These are phyloP conservation scores for Hibiscus mutabilis DNA, from an alignment of 345 rosid species.

Conservation along the genomic window DNA sequence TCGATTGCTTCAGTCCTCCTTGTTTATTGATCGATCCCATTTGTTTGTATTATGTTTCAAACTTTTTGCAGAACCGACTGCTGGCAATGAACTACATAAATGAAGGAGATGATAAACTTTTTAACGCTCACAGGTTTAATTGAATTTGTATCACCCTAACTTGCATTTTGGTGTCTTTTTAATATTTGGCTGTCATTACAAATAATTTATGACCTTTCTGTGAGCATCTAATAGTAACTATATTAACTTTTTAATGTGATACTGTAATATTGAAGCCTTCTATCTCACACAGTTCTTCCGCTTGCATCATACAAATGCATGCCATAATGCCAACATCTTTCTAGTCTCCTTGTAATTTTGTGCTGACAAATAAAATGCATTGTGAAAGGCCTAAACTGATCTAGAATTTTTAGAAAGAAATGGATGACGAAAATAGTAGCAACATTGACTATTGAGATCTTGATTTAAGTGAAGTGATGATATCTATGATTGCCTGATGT, in stretches of 20 bases:
- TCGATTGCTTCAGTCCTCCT: neutral
- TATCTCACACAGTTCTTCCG: neutral
- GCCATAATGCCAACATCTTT: neutral
- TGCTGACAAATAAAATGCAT: neutral
- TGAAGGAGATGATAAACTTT: constrained; percentile 91
- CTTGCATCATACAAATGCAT: neutral
- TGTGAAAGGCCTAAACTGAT: neutral
- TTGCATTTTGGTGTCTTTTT: neutral
- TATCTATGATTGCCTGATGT: neutral
- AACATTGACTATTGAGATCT: neutral
- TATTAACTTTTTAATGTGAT: neutral
- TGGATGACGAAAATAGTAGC: neutral
- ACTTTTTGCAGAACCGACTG: constrained; percentile 73
- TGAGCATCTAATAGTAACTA: neutral
- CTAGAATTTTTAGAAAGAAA: neutral
- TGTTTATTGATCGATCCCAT: neutral
- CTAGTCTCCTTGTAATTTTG: neutral
- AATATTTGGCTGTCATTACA: neutral
- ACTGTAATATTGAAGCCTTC: neutral
- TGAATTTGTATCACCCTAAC: neutral
- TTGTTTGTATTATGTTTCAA: constrained; percentile 12
- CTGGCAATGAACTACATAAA: constrained; percentile 98
- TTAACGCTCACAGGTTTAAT: constrained; percentile 88
- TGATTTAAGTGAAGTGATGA: neutral
- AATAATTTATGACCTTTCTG: neutral